A percentile compares a stretch with the other conserved stretches of the same genome.
Evolutionary conservation across 345 rosid genomes (phyloP).

Genomic region (Firmiana major): DNA sequence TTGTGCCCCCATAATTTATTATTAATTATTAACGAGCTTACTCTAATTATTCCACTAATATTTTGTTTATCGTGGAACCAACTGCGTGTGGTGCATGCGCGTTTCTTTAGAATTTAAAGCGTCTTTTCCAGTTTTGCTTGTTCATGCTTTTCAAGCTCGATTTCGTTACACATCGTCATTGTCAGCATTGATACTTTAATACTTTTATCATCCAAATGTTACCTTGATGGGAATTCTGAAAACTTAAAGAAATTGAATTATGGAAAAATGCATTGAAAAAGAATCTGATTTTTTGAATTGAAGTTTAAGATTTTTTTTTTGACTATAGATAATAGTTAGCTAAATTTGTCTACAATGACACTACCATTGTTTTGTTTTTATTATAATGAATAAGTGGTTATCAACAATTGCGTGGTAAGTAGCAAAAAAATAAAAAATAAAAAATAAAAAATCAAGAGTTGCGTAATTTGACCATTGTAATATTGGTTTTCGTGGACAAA

Average conservation of each 20-base stretch:
- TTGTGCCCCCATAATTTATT: background rate
- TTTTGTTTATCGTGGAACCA: background rate
- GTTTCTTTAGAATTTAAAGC: constrained; percentile 14
- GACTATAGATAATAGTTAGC: background rate
- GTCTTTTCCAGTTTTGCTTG: background rate
- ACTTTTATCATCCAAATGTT: background rate
- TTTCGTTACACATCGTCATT: background rate
- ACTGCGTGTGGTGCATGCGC: background rate
- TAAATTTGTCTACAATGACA: background rate
- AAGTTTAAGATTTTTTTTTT: background rate
- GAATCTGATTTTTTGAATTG: background rate
- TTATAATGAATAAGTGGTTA: background rate
- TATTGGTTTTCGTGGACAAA: constrained; percentile 3
- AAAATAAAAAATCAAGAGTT: background rate
- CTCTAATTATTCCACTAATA: background rate
- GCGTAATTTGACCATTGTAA: constrained; percentile 10
- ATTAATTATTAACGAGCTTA: background rate
- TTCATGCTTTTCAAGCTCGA: constrained; percentile 19
- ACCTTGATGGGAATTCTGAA: background rate
- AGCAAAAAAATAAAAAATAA: no score
- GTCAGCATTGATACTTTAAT: background rate
- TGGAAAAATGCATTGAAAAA: background rate
- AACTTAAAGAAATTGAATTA: background rate
- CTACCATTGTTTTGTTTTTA: background rate
- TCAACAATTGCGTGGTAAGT: background rate